Conservation (phyloP, 1,284 basidiomycete species). For the Rhodotorula glutinis region DNA sequence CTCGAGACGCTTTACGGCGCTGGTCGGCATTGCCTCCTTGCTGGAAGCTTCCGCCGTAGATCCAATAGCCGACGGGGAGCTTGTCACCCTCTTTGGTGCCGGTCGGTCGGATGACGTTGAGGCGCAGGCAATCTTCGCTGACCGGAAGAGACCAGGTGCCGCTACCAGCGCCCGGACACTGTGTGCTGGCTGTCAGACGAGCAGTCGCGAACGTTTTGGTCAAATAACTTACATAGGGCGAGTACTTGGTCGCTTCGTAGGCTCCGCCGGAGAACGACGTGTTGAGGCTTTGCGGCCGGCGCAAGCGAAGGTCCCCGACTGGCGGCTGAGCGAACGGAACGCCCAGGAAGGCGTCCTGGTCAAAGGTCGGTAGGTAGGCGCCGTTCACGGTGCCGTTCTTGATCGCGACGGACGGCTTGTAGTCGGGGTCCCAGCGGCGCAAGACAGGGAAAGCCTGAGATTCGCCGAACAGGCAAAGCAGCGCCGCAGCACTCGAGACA, state of each 20-base stretch:
- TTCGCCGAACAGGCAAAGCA: neutral
- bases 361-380: slow-evolving; percentile 4
- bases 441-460: neutral
- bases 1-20: neutral
- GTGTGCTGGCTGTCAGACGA: neutral
- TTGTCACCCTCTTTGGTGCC: slow-evolving; percentile 50
- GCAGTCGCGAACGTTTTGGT: no score
- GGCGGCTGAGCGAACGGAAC: slow-evolving; percentile 58
- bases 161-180: slow-evolving; percentile 30
- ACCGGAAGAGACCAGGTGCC: slow-evolving; percentile 17
- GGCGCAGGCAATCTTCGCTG: slow-evolving; percentile 53
- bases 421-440: neutral
- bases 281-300: slow-evolving; percentile 51
- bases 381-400: slow-evolving; percentile 27
- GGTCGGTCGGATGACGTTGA: slow-evolving; percentile 57
- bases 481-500: neutral
- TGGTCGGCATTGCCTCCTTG: slow-evolving; percentile 19
- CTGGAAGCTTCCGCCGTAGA: slow-evolving; percentile 36
- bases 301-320: slow-evolving; percentile 55
- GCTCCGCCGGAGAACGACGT: slow-evolving; percentile 12
- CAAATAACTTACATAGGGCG: neutral
- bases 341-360: slow-evolving; percentile 48
- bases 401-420: slow-evolving; percentile 7
- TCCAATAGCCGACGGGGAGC: slow-evolving; percentile 58
- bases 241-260: slow-evolving; percentile 10